Evolutionary conservation across 371 early-diverging fungal species (phyloP), one percentile per base, ranked within the genome.

Genomic region (Actinomortierella wolfii): DNA sequence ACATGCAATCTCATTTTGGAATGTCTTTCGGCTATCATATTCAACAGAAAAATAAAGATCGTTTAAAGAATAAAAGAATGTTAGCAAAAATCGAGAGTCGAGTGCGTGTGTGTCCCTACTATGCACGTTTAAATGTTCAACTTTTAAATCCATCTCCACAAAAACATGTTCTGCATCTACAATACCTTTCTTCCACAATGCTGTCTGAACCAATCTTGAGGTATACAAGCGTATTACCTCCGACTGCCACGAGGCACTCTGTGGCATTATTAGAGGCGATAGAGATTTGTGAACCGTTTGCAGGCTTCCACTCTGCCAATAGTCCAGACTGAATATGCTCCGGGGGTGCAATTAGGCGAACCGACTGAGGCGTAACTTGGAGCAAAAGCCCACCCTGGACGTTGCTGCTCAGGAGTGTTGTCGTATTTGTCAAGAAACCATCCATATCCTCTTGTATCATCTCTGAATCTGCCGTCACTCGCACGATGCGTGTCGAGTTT

Each of bases 1-100:
- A 61, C 94, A 94, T 1, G 94, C 82, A 41, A 94, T 82, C 51
- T 92, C 90, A 51, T 86, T 70, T 18, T 80, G 83, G 45, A 89
- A 69, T 48, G 80, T 74, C 3, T 76, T 79, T 53, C 66, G 55
- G 0, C 87, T 82, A 57, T 42, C 20, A 52, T 11, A 53, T 15
- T 47, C 2, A 56, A 21, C 21, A 17, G 11, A 52, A 41, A 41
- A 15, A 28, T 43, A 46, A 18, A 29, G 9, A 28, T n/a, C 15
- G 5, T 20, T 13, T 7, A 24, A 14, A 39, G 23, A 9, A 51
- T 15, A 28, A n/a, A 9, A 26, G 40, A 0, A 47, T 54, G 59
- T 26, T 43, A 51, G 29, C 21, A n/a, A 2, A 43, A 40, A 28
- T 26, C 17, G 8, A 47, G 24, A 47, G 47, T 11, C 11, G 8